These are phyloP conservation scores for Plectosphaerella plurivora DNA, from an alignment of 2,329 filamentous ascomycete genomes.

Conservation along the genomic window DNA sequence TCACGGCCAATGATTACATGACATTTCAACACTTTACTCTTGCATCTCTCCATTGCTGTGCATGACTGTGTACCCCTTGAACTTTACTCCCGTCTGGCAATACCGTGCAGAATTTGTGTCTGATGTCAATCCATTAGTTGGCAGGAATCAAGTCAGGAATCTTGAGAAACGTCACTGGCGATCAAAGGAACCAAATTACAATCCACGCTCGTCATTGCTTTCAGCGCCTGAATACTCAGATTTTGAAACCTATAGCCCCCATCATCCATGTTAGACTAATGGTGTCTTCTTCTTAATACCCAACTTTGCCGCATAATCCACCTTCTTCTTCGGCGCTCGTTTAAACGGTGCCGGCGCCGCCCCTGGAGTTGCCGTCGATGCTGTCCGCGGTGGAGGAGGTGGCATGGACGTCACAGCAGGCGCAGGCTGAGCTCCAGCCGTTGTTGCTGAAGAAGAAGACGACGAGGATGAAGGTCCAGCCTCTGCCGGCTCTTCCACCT, in stretches of 20 bases:
- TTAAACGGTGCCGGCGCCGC: conserved; percentile 64
- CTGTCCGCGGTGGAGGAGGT: conserved; percentile 24
- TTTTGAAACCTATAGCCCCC: background rate
- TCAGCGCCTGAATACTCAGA: no score
- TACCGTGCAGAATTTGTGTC: no score
- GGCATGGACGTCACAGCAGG: conserved; percentile 21
- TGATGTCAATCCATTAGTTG: no score
- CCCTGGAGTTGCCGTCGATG: conserved; percentile 19
- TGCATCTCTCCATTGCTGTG: no score
- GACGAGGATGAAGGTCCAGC: conserved; percentile 5
- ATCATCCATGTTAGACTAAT: conserved; percentile 35
- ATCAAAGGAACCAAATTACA: no score
- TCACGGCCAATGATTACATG: background rate
- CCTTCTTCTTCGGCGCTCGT: conserved; percentile 80
- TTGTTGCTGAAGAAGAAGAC: conserved; percentile 13
- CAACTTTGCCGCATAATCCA: conserved; percentile 67
- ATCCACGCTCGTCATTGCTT: no score
- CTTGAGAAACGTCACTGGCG: no score
- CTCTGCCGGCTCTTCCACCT: conserved; percentile 13
- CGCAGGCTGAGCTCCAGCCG: conserved; percentile 13
- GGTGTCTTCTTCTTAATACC: conserved; percentile 84
- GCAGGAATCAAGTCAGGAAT: no score
- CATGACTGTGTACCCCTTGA: no score
- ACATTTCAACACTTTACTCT: background rate
- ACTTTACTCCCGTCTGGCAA: no score